Percentiles rank a stretch among this genome's conserved stretches.
Evolutionary conservation across 1,139 yeast species (phyloP).

Genomic region (Magnusiomyces magnusii): DNA sequence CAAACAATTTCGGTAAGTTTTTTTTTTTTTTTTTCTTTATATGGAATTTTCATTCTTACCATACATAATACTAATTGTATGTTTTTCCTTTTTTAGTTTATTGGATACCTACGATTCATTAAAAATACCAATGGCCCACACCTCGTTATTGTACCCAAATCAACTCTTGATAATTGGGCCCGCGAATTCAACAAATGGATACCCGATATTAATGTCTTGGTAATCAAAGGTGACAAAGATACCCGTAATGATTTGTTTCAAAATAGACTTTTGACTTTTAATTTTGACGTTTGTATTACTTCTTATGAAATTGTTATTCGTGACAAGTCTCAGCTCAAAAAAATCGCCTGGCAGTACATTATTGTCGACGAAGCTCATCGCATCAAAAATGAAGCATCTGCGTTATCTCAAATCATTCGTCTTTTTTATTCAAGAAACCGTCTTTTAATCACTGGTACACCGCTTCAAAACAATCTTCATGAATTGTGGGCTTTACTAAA

Average conservation of each 20-base stretch:
- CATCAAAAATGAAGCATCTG: conserved; percentile 88
- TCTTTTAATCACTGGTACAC: conserved; percentile 89
- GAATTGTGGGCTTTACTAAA: conserved; percentile 94
- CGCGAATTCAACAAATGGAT: conserved; percentile 94
- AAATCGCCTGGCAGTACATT: conserved; percentile 88
- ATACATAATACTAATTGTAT: neutral
- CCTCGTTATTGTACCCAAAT: conserved; percentile 87
- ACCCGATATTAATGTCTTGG: conserved; percentile 84
- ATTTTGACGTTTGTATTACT: conserved; percentile 83
- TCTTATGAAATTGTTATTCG: conserved; percentile 90
- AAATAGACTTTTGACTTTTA: conserved; percentile 53
- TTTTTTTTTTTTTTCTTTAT: no score
- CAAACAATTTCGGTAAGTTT: neutral
- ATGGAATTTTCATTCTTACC: no score
- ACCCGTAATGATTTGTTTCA: conserved; percentile 56
- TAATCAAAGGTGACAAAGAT: conserved; percentile 82
- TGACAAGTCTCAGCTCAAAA: conserved; percentile 74
- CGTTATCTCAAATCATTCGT: conserved; percentile 84
- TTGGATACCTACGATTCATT: conserved; percentile 77
- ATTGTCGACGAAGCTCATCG: conserved; percentile 96
- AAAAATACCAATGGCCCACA: conserved; percentile 81
- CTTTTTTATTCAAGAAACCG: conserved; percentile 81
- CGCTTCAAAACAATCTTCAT: conserved; percentile 87
- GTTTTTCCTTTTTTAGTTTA: conserved; percentile 85
- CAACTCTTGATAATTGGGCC: conserved; percentile 93